These are phyloP conservation scores for Helotiales sp. DNA, from an alignment of 2,329 filamentous ascomycete genomes.

Conservation along the genomic window DNA sequence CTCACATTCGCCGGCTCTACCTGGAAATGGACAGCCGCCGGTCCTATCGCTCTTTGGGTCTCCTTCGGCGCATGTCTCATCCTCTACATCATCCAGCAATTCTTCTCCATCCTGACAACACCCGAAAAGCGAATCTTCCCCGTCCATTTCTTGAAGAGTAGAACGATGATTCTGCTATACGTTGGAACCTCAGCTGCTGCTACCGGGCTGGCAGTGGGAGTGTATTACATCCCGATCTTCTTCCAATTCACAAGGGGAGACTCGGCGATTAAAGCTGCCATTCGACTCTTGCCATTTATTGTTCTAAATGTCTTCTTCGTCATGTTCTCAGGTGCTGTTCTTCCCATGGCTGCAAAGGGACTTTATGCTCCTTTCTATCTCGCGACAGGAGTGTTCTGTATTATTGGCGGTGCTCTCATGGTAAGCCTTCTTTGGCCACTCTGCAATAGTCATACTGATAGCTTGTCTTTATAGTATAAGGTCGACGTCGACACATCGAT, in stretches of 20 bases:
- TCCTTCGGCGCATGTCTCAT: constrained; percentile 40
- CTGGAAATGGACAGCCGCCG: constrained; percentile 24
- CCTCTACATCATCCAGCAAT: constrained; percentile 19
- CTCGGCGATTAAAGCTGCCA: constrained; percentile 43
- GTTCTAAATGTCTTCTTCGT: constrained; percentile 40
- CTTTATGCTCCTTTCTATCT: constrained; percentile 35
- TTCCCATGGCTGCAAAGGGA: constrained; percentile 40
- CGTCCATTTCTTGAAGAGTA: constrained; percentile 19
- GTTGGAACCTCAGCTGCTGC: constrained; percentile 41
- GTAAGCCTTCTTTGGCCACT: too few relatives aligned
- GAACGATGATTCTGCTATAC: constrained; percentile 24
- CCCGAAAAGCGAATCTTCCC: constrained; percentile 20
- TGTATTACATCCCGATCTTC: constrained; percentile 47
- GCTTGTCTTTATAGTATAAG: too few relatives aligned
- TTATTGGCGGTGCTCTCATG: constrained; percentile 33
- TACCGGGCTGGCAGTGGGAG: constrained; percentile 47
- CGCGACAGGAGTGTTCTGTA: constrained; percentile 33
- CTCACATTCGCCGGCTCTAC: constrained; percentile 32
- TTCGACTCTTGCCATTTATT: constrained; percentile 36
- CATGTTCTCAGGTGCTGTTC: constrained; percentile 39
- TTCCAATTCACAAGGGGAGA: constrained; percentile 50
- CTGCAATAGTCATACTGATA: neutral
- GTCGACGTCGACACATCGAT: constrained; percentile 28
- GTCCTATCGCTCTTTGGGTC: constrained; percentile 37
- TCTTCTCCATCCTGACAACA: constrained; percentile 24